Conservation (phyloP, 2,329 filamentous ascomycete genomes). For the Pseudopithomyces chartarum region DNA sequence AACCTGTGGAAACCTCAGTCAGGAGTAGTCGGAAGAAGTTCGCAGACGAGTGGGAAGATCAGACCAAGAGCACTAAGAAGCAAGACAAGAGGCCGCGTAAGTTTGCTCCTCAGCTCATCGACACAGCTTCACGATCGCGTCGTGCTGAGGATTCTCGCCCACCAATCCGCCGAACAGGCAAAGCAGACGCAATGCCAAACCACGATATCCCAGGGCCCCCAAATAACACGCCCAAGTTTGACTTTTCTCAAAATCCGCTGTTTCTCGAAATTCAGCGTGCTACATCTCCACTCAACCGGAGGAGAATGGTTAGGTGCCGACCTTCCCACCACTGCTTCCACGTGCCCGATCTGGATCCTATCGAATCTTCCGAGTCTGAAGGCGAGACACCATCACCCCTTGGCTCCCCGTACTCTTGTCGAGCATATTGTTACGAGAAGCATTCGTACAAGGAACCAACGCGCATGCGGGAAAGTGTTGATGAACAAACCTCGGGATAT, state of each 20-base stretch:
- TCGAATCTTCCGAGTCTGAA: slow-evolving; percentile 65
- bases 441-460: slow-evolving; percentile 59
- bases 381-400: slow-evolving; percentile 53
- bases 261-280: slow-evolving; percentile 43
- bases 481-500: slow-evolving; percentile 77
- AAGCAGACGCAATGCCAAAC: slow-evolving; percentile 71
- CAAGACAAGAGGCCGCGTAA: slow-evolving; percentile 38
- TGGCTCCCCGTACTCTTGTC: slow-evolving; percentile 54
- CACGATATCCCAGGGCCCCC: slow-evolving; percentile 51
- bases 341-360: slow-evolving; percentile 65
- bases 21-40: slow-evolving; percentile 12
- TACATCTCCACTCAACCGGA: slow-evolving; percentile 35
- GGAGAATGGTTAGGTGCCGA: slow-evolving; percentile 37
- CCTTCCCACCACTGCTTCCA: slow-evolving; percentile 61
- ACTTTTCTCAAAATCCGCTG: slow-evolving; percentile 37
- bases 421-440: slow-evolving; percentile 56
- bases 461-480: slow-evolving; percentile 67
- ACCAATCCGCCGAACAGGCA: slow-evolving; percentile 68
- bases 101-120: slow-evolving; percentile 81
- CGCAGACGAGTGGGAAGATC: background rate
- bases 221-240: slow-evolving; percentile 40
- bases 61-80: background rate
- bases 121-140: slow-evolving; percentile 75
- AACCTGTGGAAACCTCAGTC: slow-evolving; percentile 7
- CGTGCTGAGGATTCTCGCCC: slow-evolving; percentile 68